Evolutionary conservation across 2,329 filamentous ascomycete species (phyloP).

Genomic region (Cytospora schulzeri): DNA sequence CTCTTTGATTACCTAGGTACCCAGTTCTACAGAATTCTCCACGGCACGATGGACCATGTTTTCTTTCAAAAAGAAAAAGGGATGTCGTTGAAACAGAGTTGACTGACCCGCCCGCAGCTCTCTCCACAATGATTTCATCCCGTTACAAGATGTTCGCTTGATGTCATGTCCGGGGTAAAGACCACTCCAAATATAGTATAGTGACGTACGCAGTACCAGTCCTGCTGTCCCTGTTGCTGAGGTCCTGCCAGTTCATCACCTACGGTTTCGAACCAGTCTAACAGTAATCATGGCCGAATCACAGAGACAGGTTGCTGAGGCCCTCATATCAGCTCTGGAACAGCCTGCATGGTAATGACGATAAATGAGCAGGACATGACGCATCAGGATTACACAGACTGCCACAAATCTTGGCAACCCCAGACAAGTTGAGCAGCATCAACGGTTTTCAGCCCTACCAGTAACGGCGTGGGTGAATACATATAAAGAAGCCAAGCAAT

Average conservation of each 20-base stretch:
- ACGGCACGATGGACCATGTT: not conserved
- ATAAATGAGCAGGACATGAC: not conserved
- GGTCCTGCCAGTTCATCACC: not conserved
- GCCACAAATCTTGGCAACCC: not conserved
- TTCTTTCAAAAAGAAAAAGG: not conserved
- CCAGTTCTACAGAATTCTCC: not conserved
- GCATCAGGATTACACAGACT: not conserved
- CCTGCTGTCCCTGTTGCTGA: not conserved
- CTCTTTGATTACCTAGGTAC: not conserved
- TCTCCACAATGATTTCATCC: slow-evolving; percentile 23
- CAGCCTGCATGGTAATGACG: not conserved
- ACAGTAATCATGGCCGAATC: not conserved
- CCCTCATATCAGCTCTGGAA: not conserved
- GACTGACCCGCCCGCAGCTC: not conserved
- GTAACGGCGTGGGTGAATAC: not conserved
- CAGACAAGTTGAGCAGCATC: not conserved
- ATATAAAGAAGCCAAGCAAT: not conserved
- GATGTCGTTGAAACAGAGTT: not conserved
- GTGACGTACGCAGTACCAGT: slow-evolving; percentile 14
- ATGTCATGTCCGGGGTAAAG: slow-evolving; percentile 19
- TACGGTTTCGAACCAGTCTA: not conserved
- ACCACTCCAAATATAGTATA: not conserved
- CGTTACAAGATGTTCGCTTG: slow-evolving; percentile 11
- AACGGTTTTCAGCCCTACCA: not conserved
- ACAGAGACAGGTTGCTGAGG: not conserved